These are phyloP conservation scores for Auriscalpium microsporum DNA, from an alignment of 768 basidiomycete species.

Conservation along the genomic window DNA sequence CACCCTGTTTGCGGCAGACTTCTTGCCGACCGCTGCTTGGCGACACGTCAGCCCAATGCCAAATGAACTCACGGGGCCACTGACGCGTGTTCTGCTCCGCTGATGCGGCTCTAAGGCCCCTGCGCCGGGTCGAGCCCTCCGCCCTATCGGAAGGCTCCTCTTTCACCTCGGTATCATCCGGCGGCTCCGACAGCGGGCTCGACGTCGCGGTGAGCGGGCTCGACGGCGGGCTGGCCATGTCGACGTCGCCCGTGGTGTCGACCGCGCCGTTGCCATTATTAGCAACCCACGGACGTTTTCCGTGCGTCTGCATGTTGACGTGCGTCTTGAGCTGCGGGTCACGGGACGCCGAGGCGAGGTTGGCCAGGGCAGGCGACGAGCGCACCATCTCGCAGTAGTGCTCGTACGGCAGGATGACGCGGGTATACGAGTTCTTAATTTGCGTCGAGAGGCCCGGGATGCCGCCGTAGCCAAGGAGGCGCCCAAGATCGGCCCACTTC, in stretches of 20 bases:
- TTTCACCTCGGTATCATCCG: slow-evolving; percentile 63
- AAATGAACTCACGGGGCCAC: slow-evolving; percentile 1
- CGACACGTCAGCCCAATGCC: not conserved
- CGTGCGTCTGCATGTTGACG: slow-evolving; percentile 40
- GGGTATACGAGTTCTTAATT: slow-evolving; percentile 82
- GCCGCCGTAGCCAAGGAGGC: slow-evolving; percentile 73
- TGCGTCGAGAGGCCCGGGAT: slow-evolving; percentile 78
- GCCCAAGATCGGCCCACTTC: slow-evolving; percentile 85
- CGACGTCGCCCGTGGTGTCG: slow-evolving; percentile 14
- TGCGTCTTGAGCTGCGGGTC: slow-evolving; percentile 38
- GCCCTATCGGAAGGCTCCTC: slow-evolving; percentile 29
- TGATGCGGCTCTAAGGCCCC: slow-evolving; percentile 44
- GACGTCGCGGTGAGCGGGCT: slow-evolving; percentile 74
- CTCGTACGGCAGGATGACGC: slow-evolving; percentile 95
- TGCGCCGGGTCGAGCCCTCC: slow-evolving; percentile 35
- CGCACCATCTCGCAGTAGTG: slow-evolving; percentile 74
- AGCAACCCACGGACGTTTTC: not conserved
- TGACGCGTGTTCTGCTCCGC: slow-evolving; percentile 36
- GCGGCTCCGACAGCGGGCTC: slow-evolving; percentile 71
- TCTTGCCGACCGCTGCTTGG: slow-evolving; percentile 6
- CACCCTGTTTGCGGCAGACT: slow-evolving; percentile 9
- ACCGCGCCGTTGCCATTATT: not conserved
- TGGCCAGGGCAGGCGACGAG: slow-evolving; percentile 46
- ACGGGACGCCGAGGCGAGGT: slow-evolving; percentile 9
- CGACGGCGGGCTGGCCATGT: slow-evolving; percentile 46